Conservation (phyloP, 1,284 basidiomycete genomes). For the Trichosporon sp. region DNA sequence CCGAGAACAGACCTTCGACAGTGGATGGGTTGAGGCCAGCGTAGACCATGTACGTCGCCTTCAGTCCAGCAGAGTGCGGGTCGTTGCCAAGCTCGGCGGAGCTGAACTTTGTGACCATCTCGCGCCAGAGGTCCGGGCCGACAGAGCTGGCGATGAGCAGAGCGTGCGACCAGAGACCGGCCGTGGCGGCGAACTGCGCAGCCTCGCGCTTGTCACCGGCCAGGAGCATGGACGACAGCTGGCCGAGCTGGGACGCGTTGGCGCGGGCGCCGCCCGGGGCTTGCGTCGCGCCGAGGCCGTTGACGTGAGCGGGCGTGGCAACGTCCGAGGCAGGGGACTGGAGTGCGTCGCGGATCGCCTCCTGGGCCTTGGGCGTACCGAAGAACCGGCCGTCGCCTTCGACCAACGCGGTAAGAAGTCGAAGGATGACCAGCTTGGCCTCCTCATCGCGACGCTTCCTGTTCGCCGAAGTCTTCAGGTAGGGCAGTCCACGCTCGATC, state of each 20-base stretch:
- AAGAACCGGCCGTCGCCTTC: slow-evolving; percentile 79
- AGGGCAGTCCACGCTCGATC: slow-evolving; percentile 68
- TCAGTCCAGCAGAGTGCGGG: slow-evolving; percentile 50
- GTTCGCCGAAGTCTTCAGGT: slow-evolving; percentile 56
- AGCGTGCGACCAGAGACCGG: slow-evolving; percentile 92
- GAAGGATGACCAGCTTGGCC: slow-evolving; percentile 70
- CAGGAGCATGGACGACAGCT: slow-evolving; percentile 71
- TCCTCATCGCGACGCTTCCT: slow-evolving; percentile 60
- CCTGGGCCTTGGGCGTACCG: slow-evolving; percentile 68
- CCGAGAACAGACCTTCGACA: slow-evolving; percentile 35
- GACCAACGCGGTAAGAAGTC: slow-evolving; percentile 70
- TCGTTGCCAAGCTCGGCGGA: slow-evolving; percentile 64
- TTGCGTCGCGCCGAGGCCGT: slow-evolving; percentile 23
- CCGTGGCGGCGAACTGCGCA: slow-evolving; percentile 79
- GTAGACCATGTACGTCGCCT: slow-evolving; percentile 79
- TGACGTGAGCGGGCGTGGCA: slow-evolving; percentile 22
- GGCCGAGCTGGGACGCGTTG: slow-evolving; percentile 59
- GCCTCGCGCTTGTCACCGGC: slow-evolving; percentile 81
- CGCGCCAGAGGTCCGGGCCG: slow-evolving; percentile 89
- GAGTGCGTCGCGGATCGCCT: slow-evolving; percentile 61
- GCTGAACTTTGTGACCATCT: slow-evolving; percentile 81
- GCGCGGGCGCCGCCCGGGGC: slow-evolving; percentile 42
- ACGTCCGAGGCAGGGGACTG: slow-evolving; percentile 52
- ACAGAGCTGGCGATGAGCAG: slow-evolving; percentile 90
- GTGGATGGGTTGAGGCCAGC: slow-evolving; percentile 55